phyloP scores from a whole-genome alignment of 768 basidiomycete species.

The Russula olivacea region DNA sequence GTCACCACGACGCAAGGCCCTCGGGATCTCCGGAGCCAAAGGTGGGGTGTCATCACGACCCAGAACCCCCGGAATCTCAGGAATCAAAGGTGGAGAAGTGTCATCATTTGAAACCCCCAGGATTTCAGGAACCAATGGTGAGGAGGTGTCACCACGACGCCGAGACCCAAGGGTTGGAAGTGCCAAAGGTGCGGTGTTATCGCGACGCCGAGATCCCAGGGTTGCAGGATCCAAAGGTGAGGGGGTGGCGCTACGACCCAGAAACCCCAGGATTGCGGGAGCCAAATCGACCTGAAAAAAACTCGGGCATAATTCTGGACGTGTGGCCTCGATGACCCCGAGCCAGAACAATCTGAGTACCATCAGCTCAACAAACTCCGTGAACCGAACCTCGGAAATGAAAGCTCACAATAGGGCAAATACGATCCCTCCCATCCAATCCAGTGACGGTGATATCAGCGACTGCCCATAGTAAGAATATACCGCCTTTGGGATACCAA shows the following conservation, averaged over 20 bases:
- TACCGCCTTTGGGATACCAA: neutral
- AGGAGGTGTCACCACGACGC: too few species aligned
- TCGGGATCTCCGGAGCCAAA: too few species aligned
- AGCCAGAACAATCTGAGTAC: neutral
- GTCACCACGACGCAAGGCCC: too few species aligned
- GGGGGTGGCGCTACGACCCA: neutral
- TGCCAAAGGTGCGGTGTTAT: too few species aligned
- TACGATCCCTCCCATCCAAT: neutral
- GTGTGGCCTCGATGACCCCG: neutral
- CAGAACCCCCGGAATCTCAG: too few species aligned
- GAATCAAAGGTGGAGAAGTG: too few species aligned
- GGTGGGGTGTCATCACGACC: too few species aligned
- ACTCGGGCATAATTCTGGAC: neutral
- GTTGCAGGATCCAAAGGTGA: too few species aligned
- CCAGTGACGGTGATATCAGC: neutral
- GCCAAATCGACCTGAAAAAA: neutral
- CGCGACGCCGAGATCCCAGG: too few species aligned
- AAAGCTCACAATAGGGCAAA: neutral
- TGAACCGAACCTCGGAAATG: neutral
- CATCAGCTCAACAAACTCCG: neutral
- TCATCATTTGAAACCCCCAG: too few species aligned
- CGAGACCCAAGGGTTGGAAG: too few species aligned
- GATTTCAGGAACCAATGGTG: too few species aligned
- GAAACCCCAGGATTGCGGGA: neutral
- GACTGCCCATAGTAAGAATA: neutral